Evolutionary conservation across 495 filamentous ascomycete species (phyloP).

Genomic region (Penicillium salamii): DNA sequence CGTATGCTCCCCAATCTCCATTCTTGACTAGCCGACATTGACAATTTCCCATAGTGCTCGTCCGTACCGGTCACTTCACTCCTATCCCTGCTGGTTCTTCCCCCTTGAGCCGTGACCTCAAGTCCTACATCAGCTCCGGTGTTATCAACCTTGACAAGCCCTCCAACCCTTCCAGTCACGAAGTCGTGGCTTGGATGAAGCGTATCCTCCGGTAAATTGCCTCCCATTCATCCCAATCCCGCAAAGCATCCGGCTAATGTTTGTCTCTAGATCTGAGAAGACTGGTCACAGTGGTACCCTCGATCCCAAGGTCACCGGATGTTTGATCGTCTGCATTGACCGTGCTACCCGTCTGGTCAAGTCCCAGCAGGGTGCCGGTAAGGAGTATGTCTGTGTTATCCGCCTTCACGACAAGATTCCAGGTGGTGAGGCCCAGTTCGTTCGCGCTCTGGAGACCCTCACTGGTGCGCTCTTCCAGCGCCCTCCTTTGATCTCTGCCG

Average conservation of each 20-base stretch:
- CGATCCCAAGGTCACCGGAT: conserved; percentile 92
- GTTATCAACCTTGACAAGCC: conserved; percentile 99
- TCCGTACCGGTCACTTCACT: conserved; percentile 88
- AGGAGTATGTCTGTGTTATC: conserved; percentile 84
- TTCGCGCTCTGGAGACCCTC: conserved; percentile 86
- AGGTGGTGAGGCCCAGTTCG: conserved; percentile 85
- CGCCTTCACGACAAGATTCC: conserved; percentile 88
- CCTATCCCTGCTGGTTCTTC: conserved; percentile 86
- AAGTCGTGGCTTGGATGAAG: conserved; percentile 99
- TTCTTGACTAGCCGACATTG: conserved; percentile 20
- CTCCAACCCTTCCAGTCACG: conserved; percentile 94
- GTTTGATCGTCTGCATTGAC: conserved; percentile 92
- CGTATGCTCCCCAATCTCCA: conserved; percentile 44
- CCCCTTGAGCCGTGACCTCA: conserved; percentile 86
- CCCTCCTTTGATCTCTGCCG: conserved; percentile 93
- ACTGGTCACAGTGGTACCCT: conserved; percentile 97
- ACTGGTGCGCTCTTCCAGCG: conserved; percentile 97
- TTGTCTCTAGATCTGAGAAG: conserved; percentile 74
- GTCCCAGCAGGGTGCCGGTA: conserved; percentile 96
- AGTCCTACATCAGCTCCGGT: conserved; percentile 91
- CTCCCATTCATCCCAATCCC: not conserved
- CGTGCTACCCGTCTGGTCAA: conserved; percentile 96
- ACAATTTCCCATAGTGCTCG: conserved; percentile 57
- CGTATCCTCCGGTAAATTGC: conserved; percentile 75
- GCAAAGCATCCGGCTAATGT: conserved; percentile 13